Evolutionary conservation across 495 filamentous ascomycete genomes (phyloP), one percentile per base, ranked within the genome.

Genomic region (Penicillium manginii): DNA sequence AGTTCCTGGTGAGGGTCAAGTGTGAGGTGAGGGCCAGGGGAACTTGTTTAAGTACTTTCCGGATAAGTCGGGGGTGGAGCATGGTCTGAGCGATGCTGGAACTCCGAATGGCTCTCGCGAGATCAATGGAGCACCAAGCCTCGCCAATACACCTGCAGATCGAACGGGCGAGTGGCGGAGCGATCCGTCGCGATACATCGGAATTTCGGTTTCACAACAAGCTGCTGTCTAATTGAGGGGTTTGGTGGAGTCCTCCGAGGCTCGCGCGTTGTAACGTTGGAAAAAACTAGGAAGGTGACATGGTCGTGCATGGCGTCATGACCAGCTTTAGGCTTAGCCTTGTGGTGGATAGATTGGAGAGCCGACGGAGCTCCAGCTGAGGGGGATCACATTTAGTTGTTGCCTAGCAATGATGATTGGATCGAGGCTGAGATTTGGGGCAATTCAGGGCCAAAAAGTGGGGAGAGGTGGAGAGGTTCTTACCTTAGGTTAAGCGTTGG

Each of bases 241-340:
- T 1, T 47, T 10, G 26, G 45, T n/a, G 45, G 45, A 9, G 45
- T 15, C 19, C 19, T 26, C 40, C 19, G 45, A 47, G 18, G 21
- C 19, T 47, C 21, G 45, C 45, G 21, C 45, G 21, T 54, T 67
- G 64, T 29, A 63, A 66, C 64, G 45, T 58, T 52, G 55, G 21
- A 23, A 12, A 33, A 39, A 63, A 58, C 55, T 56, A 42, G 56
- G 59, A 65, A 59, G 60, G 53, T 57, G 53, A 62, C 52, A 59
- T 55, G 32, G 29, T 32, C 15, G 40, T 8, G 5, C 1, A 56
- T 56, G 48, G 23, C 48, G 43, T 58, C 55, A 52, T 58, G 47
- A 11, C 26, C 15, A 40, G 17, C 47, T 57, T 35, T 22, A 5
- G 33, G 19, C n/a, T 45, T 45, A 17, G 40, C 35, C 9, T 45